Percentiles rank a stretch among this genome's conserved stretches.
Evolutionary conservation across 2,329 filamentous ascomycete genomes (phyloP).

Genomic region (Microdochium bolleyi): DNA sequence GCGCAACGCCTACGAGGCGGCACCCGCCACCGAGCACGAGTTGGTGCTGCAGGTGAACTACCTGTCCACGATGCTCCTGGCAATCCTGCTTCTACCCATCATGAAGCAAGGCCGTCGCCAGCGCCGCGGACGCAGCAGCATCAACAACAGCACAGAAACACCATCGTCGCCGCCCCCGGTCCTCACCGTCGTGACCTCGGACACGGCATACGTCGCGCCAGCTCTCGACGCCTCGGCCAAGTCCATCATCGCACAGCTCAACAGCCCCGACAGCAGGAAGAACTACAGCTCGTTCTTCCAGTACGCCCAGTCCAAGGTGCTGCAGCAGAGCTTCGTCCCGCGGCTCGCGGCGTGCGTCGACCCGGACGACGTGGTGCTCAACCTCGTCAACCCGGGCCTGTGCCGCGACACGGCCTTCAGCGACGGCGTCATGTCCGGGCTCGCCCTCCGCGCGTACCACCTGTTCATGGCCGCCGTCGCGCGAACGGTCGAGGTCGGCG

Average conservation of each 20-base stretch:
- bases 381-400: slow-evolving; percentile 11
- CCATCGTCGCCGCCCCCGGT: background rate
- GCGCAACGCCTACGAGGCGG: slow-evolving; percentile 2
- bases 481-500: slow-evolving; percentile 4
- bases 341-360: slow-evolving; percentile 10
- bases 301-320: slow-evolving; percentile 1
- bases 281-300: background rate
- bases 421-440: background rate
- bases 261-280: background rate
- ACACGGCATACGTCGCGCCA: slow-evolving; percentile 2
- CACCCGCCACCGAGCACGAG: slow-evolving; percentile 7
- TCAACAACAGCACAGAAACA: slow-evolving; percentile 1
- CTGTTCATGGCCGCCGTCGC: slow-evolving; percentile 1
- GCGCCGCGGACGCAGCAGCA: background rate
- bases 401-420: slow-evolving; percentile 6
- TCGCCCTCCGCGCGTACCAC: background rate
- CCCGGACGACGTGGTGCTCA: slow-evolving; percentile 10
- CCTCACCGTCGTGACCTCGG: slow-evolving; percentile 7
- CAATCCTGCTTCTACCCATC: slow-evolving; percentile 8
- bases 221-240: background rate
- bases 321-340: slow-evolving; percentile 7
- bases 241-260: background rate
- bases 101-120: slow-evolving; percentile 3
- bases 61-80: slow-evolving; percentile 8
- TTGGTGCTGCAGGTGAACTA: slow-evolving; percentile 11